Conservation (phyloP, 257 asterid species). For the Salvia hispanica region DNA sequence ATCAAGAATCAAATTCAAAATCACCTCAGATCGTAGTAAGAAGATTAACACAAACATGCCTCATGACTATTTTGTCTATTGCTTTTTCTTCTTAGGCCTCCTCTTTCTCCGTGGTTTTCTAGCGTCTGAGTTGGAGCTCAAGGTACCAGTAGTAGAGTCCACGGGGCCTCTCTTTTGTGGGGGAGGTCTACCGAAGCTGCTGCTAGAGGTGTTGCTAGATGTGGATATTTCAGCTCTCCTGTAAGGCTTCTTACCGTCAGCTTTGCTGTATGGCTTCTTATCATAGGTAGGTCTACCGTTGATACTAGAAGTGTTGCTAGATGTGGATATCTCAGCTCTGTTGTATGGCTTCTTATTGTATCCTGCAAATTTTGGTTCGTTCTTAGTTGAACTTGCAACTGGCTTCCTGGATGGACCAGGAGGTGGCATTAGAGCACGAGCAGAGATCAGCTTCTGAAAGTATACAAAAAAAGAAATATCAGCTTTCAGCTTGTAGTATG, state of each 20-base stretch:
- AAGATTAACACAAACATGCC: conserved; percentile 5
- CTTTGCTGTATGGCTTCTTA: conserved; percentile 21
- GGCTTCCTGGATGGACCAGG: conserved; percentile 77
- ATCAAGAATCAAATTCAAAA: background rate
- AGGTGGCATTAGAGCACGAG: conserved; percentile 94
- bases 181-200: conserved; percentile 49
- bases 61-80: conserved; percentile 39
- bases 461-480: background rate
- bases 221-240: conserved; percentile 54
- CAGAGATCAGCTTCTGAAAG: conserved; percentile 70
- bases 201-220: conserved; percentile 76
- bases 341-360: conserved; percentile 49
- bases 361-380: conserved; percentile 55
- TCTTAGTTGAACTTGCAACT: conserved; percentile 38
- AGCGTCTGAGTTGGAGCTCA: conserved; percentile 63
- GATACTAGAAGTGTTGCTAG: conserved; percentile 80
- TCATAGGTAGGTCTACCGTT: conserved; percentile 37
- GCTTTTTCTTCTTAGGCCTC: conserved; percentile 95
- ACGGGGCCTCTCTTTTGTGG: conserved; percentile 50
- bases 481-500: conserved; percentile 6
- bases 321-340: conserved; percentile 56
- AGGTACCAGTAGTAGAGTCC: conserved; percentile 58
- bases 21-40: background rate
- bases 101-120: conserved; percentile 86
- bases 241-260: conserved; percentile 30